These are phyloP conservation scores for Pleomassaria siparia DNA, from an alignment of 2,329 filamentous ascomycete genomes.

Conservation along the genomic window DNA sequence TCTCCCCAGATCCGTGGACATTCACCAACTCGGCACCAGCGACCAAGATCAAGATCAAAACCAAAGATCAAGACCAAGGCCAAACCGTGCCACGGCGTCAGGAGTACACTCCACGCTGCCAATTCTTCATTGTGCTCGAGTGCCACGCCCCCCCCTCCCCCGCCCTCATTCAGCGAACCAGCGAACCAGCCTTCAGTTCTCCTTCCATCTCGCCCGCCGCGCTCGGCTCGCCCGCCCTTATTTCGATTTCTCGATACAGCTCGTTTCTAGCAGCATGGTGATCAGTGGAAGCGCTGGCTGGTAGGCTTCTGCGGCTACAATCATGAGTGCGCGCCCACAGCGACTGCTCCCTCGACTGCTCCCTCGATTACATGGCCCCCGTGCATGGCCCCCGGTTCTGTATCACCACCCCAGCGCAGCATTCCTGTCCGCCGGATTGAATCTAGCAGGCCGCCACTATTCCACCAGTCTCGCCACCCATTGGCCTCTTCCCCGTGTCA, in stretches of 20 bases:
- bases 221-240: constrained; percentile 12
- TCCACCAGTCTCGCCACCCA: constrained; percentile 22
- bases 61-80: constrained; percentile 3
- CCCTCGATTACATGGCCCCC: constrained; percentile 40
- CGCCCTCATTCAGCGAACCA: background rate
- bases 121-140: constrained; percentile 13
- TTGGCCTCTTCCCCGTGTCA: constrained; percentile 35
- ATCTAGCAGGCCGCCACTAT: constrained; percentile 14
- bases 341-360: constrained; percentile 38
- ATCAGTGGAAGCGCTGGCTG: constrained; percentile 34
- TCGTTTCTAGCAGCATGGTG: constrained; percentile 37
- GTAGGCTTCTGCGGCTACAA: constrained; percentile 30
- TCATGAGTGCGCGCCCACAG: constrained; percentile 30
- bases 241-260: constrained; percentile 11
- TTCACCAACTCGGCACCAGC: too few relatives aligned
- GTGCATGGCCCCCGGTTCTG: constrained; percentile 39
- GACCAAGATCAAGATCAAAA: background rate
- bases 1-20: too few relatives aligned
- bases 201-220: constrained; percentile 8
- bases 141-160: background rate
- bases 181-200: too few relatives aligned
- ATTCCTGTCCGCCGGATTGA: constrained; percentile 45
- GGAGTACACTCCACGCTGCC: constrained; percentile 6
- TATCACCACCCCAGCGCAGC: constrained; percentile 42
- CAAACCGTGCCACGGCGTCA: constrained; percentile 21